Evolutionary conservation across 495 filamentous ascomycete genomes (phyloP).

Genomic region (Lophium mytilinum): DNA sequence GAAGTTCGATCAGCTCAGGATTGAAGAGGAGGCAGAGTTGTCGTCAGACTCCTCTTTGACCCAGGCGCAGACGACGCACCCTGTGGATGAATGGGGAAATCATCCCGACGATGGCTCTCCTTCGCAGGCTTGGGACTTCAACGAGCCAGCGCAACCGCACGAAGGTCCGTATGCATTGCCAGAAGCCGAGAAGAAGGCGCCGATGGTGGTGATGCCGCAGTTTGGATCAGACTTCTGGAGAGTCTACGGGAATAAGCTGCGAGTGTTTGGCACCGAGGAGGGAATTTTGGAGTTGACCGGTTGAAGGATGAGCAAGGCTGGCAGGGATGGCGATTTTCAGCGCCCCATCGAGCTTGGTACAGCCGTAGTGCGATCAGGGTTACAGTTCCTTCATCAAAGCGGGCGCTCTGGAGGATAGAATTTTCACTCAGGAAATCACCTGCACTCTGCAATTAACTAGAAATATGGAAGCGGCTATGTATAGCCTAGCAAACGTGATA

Average conservation of each 20-base stretch:
- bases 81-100: neutral
- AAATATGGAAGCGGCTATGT: too few relatives aligned
- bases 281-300: constrained; percentile 38
- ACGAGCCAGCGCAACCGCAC: neutral
- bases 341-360: too few relatives aligned
- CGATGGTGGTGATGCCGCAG: constrained; percentile 37
- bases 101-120: neutral
- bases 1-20: too few relatives aligned
- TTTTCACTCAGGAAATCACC: too few relatives aligned
- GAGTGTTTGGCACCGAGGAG: constrained; percentile 58
- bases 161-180: neutral
- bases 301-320: neutral
- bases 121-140: constrained; percentile 3
- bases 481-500: too few relatives aligned
- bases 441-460: too few relatives aligned
- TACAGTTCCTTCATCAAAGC: too few relatives aligned
- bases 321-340: neutral
- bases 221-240: constrained; percentile 51
- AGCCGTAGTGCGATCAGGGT: too few relatives aligned
- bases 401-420: too few relatives aligned
- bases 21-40: neutral
- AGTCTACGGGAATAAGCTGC: constrained; percentile 53
- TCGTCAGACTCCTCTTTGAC: neutral
- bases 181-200: constrained; percentile 1
- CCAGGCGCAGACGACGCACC: neutral